phyloP scores from a whole-genome alignment of 2,329 filamentous ascomycete species.

The Hypoxylon sp. region DNA sequence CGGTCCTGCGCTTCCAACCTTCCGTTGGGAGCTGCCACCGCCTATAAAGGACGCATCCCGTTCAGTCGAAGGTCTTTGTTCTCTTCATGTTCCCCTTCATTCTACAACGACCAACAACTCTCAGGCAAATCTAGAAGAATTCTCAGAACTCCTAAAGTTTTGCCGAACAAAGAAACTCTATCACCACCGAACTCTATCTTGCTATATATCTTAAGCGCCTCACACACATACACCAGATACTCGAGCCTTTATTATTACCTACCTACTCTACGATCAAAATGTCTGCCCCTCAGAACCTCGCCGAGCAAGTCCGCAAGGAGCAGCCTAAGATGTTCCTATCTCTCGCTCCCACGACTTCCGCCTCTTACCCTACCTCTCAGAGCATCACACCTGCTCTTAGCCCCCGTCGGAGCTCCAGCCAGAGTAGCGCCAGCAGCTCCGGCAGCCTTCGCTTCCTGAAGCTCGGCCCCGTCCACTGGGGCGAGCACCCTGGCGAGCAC shows the following conservation, averaged over 20 bases:
- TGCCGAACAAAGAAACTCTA: slow-evolving; percentile 25
- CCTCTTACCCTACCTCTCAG: slow-evolving; percentile 65
- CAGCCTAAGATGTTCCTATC: slow-evolving; percentile 66
- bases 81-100: slow-evolving; percentile 25
- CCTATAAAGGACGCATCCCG: slow-evolving; percentile 42
- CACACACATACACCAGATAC: slow-evolving; percentile 28
- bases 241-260: slow-evolving; percentile 11
- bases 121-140: slow-evolving; percentile 35
- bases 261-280: slow-evolving; percentile 46
- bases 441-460: slow-evolving; percentile 69
- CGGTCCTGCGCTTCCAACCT: slow-evolving; percentile 22
- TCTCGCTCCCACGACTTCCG: slow-evolving; percentile 71
- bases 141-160: slow-evolving; percentile 21
- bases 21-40: slow-evolving; percentile 15
- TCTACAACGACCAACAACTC: slow-evolving; percentile 29
- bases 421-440: slow-evolving; percentile 66
- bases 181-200: slow-evolving; percentile 18
- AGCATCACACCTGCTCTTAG: slow-evolving; percentile 52
- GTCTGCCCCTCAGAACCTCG: slow-evolving; percentile 48
- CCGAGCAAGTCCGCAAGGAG: slow-evolving; percentile 46
- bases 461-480: slow-evolving; percentile 75
- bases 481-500: slow-evolving; percentile 70
- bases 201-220: slow-evolving; percentile 9
- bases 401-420: slow-evolving; percentile 68
- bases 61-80: slow-evolving; percentile 18